These are phyloP conservation scores for Lachnellula subtilissima DNA, from an alignment of 2,329 filamentous ascomycete genomes.

Conservation along the genomic window DNA sequence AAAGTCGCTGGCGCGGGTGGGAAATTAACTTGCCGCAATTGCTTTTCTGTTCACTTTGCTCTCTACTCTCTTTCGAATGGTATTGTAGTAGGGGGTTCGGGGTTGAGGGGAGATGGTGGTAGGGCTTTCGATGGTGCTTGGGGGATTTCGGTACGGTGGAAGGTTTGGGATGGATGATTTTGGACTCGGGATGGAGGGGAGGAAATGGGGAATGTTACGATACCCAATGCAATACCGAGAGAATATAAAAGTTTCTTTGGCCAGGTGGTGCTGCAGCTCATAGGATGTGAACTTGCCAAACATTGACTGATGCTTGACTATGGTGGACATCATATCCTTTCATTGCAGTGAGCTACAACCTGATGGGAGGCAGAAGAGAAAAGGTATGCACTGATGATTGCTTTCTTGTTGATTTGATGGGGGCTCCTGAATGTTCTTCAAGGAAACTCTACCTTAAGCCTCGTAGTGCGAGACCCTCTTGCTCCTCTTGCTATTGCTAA, in stretches of 20 bases:
- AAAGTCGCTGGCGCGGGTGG: conserved; percentile 13
- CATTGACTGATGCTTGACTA: background rate
- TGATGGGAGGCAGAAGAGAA: too few relatives aligned
- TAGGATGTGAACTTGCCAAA: background rate
- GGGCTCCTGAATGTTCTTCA: too few relatives aligned
- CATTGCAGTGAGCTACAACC: too few relatives aligned
- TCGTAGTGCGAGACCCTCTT: too few relatives aligned
- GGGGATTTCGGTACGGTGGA: background rate
- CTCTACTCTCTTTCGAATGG: conserved; percentile 10
- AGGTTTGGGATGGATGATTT: conserved; percentile 1
- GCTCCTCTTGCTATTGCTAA: too few relatives aligned
- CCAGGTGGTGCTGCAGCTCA: background rate
- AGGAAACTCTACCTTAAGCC: too few relatives aligned
- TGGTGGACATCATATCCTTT: background rate
- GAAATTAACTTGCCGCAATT: conserved; percentile 5
- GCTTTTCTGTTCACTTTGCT: conserved; percentile 1
- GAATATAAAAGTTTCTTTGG: conserved; percentile 19
- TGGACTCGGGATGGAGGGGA: conserved; percentile 3
- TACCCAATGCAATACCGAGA: conserved; percentile 19
- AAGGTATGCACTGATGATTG: too few relatives aligned
- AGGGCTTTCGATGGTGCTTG: conserved; percentile 2
- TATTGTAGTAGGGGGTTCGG: conserved; percentile 4
- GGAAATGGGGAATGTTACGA: conserved; percentile 17
- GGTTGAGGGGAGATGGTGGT: conserved; percentile 2
- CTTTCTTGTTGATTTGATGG: too few relatives aligned